Percentiles rank a stretch among this genome's conserved stretches.
Conservation (phyloP, 140 eudicot species). For the Senecio squalidus region DNA sequence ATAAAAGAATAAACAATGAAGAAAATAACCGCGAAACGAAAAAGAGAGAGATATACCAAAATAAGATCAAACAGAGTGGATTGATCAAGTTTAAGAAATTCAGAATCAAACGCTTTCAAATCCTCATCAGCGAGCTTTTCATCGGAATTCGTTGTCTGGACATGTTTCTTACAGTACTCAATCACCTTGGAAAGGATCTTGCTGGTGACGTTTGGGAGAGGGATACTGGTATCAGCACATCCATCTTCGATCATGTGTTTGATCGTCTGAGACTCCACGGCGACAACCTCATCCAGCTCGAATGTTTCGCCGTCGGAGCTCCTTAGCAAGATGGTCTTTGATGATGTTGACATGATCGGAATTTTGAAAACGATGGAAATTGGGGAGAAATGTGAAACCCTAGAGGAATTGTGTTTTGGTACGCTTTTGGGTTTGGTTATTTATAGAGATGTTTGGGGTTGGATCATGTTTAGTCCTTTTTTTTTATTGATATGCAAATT, state of each 20-base stretch:
- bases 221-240: conserved; percentile 60
- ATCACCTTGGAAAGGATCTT: conserved; percentile 77
- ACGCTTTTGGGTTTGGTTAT: neutral
- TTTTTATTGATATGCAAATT: neutral
- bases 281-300: conserved; percentile 70
- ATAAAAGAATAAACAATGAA: neutral
- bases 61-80: conserved; percentile 36
- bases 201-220: conserved; percentile 71
- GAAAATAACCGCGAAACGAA: neutral
- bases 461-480: neutral
- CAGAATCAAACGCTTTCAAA: conserved; percentile 35
- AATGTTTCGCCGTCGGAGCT: conserved; percentile 70
- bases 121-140: conserved; percentile 37
- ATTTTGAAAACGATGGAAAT: neutral
- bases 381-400: neutral
- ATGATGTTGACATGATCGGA: conserved; percentile 19
- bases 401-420: neutral
- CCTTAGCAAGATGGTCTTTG: conserved; percentile 44
- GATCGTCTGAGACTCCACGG: conserved; percentile 66
- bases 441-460: neutral
- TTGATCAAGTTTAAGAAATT: conserved; percentile 41
- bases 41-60: conserved; percentile 14
- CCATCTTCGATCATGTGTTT: conserved; percentile 79
- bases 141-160: conserved; percentile 35
- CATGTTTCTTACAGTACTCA: conserved; percentile 86